Evolutionary conservation across 306 rosid genomes (phyloP), one percentile per base, ranked within the genome.

Genomic region (Malus asiatica): DNA sequence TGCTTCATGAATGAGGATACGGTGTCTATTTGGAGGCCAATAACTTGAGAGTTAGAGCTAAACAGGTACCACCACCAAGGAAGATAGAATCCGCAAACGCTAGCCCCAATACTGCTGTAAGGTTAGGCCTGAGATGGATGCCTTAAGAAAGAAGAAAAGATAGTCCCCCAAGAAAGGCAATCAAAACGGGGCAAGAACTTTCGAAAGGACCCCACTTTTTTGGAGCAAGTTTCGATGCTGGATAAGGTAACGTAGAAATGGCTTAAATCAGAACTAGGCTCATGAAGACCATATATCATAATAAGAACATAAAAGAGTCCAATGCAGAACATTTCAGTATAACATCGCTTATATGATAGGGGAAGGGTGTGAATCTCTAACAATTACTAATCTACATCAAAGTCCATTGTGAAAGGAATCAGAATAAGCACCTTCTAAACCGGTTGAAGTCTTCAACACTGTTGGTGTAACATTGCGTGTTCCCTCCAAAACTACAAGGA

Each of bases 161-260:
- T 40, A 84, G 68, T 64, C 93, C 93, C 1, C 92, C 93, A 68
- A 90, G 87, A 86, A 92, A 91, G 73, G 85, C 92, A 79, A 85
- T 77, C 87, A 92, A 75, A 72, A 64, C 80, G 12, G 85, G 77
- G 68, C 81, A 80, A 79, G 97, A 92, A 82, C 84, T 83, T 70
- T 82, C 89, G 14, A 96, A 89, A 77, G 92, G 84, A 57, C 98
- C 98, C 98, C 98, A 95, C 83, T 95, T 95, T 84, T 90, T 95
- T 57, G 97, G 98, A 72, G 93, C 89, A 79, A 90, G 88, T 83
- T 92, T 90, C 46, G 90, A 81, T 64, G 81, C 98, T 95, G 90
- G 62, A 77, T 32, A 83, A 78, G 59, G 72, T 48, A 52, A 48
- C 58, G 57, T 10, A 72, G 65, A 80, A 70, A 23, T 48, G 20